Evolutionary conservation across 305 asterid species (phyloP).

Genomic region (Solanum hybrid): DNA sequence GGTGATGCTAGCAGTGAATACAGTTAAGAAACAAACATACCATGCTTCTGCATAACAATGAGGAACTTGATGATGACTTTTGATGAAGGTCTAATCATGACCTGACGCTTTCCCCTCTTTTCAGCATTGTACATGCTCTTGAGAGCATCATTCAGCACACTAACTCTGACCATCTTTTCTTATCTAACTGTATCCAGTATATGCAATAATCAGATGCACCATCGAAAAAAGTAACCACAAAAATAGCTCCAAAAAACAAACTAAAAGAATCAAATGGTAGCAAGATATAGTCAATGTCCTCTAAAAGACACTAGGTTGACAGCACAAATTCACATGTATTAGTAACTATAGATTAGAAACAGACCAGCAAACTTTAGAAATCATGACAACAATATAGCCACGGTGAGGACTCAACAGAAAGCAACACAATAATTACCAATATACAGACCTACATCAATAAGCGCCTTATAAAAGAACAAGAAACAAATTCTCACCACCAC

Average conservation of each 20-base stretch:
- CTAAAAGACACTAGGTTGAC: neutral
- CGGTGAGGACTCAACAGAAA: neutral
- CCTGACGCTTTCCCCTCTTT: constrained; percentile 33
- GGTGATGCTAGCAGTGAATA: neutral
- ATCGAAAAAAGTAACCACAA: neutral
- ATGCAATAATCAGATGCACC: neutral
- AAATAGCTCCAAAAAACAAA: neutral
- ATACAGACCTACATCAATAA: neutral
- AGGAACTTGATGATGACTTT: constrained; percentile 8
- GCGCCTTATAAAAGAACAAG: too few relatives aligned
- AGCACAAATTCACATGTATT: neutral
- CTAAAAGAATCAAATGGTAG: neutral
- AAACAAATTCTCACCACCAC: too few relatives aligned
- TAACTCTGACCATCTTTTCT: neutral
- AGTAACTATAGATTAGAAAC: neutral
- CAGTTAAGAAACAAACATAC: neutral
- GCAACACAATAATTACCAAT: neutral
- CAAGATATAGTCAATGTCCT: neutral
- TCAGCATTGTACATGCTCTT: constrained; percentile 41
- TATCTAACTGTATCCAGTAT: neutral
- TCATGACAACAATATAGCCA: neutral
- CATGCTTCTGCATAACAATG: constrained; percentile 5
- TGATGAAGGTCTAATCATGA: constrained; percentile 13
- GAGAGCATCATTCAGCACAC: constrained; percentile 29
- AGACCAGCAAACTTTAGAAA: neutral